phyloP scores from a whole-genome alignment of 2,329 filamentous ascomycete species.

The Pseudohalonectria lignicola region DNA sequence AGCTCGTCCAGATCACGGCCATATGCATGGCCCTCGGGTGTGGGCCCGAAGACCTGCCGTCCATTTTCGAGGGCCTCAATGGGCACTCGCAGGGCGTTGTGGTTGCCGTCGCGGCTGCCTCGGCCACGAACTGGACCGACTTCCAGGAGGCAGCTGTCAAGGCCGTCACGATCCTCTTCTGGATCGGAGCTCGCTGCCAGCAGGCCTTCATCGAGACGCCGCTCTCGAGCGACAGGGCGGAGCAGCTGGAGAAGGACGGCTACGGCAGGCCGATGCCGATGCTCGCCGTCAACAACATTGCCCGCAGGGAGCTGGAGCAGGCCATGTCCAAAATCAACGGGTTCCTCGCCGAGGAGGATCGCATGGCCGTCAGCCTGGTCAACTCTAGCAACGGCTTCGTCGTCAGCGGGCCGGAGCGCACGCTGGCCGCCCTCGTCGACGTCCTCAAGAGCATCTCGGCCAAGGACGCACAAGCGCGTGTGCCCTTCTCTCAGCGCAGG shows the following conservation, averaged over 20 bases:
- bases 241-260: slow-evolving; percentile 86
- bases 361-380: slow-evolving; percentile 88
- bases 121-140: slow-evolving; percentile 85
- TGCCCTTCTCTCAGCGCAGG: slow-evolving; percentile 92
- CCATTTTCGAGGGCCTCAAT: slow-evolving; percentile 75
- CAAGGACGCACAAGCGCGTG: slow-evolving; percentile 86
- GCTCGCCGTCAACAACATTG: slow-evolving; percentile 91
- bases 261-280: slow-evolving; percentile 93
- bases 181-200: slow-evolving; percentile 94
- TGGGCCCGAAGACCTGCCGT: slow-evolving; percentile 76
- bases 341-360: slow-evolving; percentile 82
- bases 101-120: slow-evolving; percentile 81
- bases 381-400: slow-evolving; percentile 97
- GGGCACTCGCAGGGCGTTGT: slow-evolving; percentile 96
- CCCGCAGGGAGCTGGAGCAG: slow-evolving; percentile 78
- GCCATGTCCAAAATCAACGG: slow-evolving; percentile 96
- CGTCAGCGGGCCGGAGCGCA: slow-evolving; percentile 90
- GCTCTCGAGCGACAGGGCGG: slow-evolving; percentile 76
- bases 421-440: slow-evolving; percentile 88
- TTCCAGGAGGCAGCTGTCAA: slow-evolving; percentile 71
- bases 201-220: slow-evolving; percentile 95
- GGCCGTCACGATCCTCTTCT: slow-evolving; percentile 89
- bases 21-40: slow-evolving; percentile 86
- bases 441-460: slow-evolving; percentile 95
- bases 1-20: slow-evolving; percentile 90